Percentiles rank a stretch among this genome's conserved stretches.
Conservation (phyloP, 495 filamentous ascomycete genomes). For the Physcia stellaris region DNA sequence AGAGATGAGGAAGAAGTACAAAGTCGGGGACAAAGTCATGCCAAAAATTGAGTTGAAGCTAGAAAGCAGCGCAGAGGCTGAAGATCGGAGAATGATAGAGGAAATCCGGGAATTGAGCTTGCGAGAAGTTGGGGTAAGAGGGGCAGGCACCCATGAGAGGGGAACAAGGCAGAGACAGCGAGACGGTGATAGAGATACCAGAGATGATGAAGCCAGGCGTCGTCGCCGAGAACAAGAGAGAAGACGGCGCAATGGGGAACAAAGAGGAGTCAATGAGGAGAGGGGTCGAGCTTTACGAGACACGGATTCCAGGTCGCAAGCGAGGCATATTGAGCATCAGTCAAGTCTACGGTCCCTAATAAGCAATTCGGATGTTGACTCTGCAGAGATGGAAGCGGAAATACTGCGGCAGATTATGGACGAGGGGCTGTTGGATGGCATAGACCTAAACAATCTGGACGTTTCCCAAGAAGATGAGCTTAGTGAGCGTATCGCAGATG, state of each 20-base stretch:
- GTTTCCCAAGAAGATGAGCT: conserved; percentile 69
- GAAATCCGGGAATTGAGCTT: conserved; percentile 60
- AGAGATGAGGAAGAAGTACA: conserved; percentile 57
- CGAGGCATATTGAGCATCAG: conserved; percentile 66
- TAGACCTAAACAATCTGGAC: conserved; percentile 72
- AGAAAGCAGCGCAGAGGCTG: conserved; percentile 40
- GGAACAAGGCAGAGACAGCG: conserved; percentile 18
- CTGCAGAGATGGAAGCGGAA: conserved; percentile 67
- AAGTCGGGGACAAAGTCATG: conserved; percentile 62
- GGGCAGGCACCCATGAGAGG: conserved; percentile 17
- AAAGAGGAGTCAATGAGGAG: background rate
- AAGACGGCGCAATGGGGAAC: conserved; percentile 18
- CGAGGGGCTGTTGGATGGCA: conserved; percentile 72
- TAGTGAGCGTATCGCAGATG: conserved; percentile 76
- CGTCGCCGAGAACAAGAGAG: conserved; percentile 33
- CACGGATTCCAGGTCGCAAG: conserved; percentile 14
- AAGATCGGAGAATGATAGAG: conserved; percentile 55
- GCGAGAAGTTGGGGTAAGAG: conserved; percentile 41
- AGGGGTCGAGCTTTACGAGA: too few relatives aligned
- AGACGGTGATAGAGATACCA: conserved; percentile 20
- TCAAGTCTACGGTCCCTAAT: conserved; percentile 72
- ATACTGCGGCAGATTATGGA: conserved; percentile 80
- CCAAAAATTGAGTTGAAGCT: conserved; percentile 35
- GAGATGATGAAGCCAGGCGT: conserved; percentile 26
- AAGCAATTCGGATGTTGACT: conserved; percentile 59